phyloP scores from a whole-genome alignment of 331 rosid genomes.

The Telfairia occidentalis region DNA sequence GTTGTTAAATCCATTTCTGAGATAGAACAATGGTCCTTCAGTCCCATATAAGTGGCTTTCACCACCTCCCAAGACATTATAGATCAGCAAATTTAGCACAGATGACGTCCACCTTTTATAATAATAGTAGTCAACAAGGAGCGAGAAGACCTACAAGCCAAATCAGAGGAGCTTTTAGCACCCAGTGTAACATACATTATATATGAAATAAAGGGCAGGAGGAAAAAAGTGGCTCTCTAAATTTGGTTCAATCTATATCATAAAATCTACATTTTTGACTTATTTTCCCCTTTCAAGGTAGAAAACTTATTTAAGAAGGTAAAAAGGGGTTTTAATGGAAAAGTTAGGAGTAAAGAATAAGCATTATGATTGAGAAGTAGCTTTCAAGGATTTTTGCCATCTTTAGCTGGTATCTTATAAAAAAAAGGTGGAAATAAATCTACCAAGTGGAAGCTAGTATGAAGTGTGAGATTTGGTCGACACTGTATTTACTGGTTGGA shows the following conservation, averaged over 20 bases:
- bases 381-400: neutral
- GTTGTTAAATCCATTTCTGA: slow-evolving; percentile 91
- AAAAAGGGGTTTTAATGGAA: neutral
- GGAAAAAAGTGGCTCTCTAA: neutral
- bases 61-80: slow-evolving; percentile 90
- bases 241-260: neutral
- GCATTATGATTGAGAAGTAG: neutral
- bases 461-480: neutral
- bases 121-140: slow-evolving; percentile 48
- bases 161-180: slow-evolving; percentile 2
- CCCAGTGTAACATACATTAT: neutral
- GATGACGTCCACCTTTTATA: slow-evolving; percentile 94
- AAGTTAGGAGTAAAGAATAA: neutral
- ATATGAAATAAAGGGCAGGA: neutral
- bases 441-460: neutral
- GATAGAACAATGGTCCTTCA: slow-evolving; percentile 74
- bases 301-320: neutral
- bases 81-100: slow-evolving; percentile 64
- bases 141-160: slow-evolving; percentile 42
- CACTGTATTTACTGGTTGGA: neutral
- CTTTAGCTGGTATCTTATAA: neutral
- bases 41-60: slow-evolving; percentile 93
- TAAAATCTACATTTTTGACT: neutral
- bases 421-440: neutral
- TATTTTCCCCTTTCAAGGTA: neutral